These are phyloP conservation scores for Kodamaea suecica DNA, from an alignment of 1,139 yeast genomes.

Conservation along the genomic window DNA sequence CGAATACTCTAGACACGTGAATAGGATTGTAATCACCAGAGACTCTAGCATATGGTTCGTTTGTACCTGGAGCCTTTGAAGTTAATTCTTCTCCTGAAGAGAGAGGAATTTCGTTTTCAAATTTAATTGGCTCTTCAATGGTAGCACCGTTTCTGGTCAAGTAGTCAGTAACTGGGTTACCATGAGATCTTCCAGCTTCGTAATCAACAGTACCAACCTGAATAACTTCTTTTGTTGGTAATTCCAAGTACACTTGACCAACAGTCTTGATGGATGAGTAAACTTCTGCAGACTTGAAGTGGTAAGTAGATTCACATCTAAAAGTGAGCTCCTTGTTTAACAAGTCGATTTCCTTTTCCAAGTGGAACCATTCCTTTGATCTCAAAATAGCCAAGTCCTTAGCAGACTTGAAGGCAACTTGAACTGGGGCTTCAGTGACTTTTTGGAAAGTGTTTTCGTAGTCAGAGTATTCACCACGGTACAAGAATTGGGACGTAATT, in stretches of 20 bases:
- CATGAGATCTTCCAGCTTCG: conserved; percentile 89
- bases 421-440: conserved; percentile 81
- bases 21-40: conserved; percentile 99
- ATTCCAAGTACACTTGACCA: conserved; percentile 84
- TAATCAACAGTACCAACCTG: conserved; percentile 86
- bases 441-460: conserved; percentile 91
- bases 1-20: conserved; percentile 93
- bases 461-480: conserved; percentile 88
- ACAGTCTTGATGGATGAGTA: conserved; percentile 78
- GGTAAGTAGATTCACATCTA: conserved; percentile 82
- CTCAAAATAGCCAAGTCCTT: conserved; percentile 92
- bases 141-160: conserved; percentile 87
- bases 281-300: conserved; percentile 72
- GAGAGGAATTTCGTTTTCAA: conserved; percentile 89
- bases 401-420: conserved; percentile 65
- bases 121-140: conserved; percentile 88
- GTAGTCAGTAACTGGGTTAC: conserved; percentile 97
- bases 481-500: conserved; percentile 91
- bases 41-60: conserved; percentile 94
- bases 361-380: conserved; percentile 97
- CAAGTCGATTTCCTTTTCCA: conserved; percentile 67
- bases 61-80: conserved; percentile 77
- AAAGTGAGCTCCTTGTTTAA: conserved; percentile 80
- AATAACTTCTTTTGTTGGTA: conserved; percentile 88
- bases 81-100: conserved; percentile 72